Percentiles rank a stretch among this genome's conserved stretches.
phyloP scores from a whole-genome alignment of 75 land plant species.

The Cupressus sempervirens region DNA sequence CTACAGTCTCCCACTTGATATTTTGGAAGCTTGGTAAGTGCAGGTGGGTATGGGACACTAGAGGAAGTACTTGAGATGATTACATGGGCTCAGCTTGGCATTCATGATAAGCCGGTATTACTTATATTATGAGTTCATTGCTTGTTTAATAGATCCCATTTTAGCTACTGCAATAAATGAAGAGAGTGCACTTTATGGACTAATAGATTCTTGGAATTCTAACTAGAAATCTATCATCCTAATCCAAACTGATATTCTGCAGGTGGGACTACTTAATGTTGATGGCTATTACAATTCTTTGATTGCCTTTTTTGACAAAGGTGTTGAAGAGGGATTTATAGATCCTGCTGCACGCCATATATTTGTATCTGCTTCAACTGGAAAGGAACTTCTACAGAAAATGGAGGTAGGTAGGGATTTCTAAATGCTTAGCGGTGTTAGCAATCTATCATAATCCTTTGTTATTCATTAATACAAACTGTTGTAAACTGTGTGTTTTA shows the following conservation, averaged over 20 bases:
- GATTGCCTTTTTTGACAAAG: conserved; percentile 76
- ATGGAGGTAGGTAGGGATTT: conserved; percentile 85
- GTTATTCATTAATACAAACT: too few species aligned
- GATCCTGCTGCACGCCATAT: conserved; percentile 63
- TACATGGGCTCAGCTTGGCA: conserved; percentile 47
- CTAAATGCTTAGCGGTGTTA: neutral
- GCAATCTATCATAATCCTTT: neutral
- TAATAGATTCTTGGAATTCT: neutral
- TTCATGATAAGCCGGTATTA: conserved; percentile 43
- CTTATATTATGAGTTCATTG: neutral
- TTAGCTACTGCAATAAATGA: neutral
- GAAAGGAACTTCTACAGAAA: conserved; percentile 57
- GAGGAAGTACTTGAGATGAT: conserved; percentile 48
- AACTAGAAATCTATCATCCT: neutral
- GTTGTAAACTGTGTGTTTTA: too few species aligned
- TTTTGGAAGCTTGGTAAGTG: neutral
- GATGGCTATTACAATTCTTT: conserved; percentile 84
- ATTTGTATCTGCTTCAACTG: conserved; percentile 72
- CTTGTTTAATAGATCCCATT: neutral
- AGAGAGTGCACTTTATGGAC: neutral
- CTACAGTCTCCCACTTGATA: neutral
- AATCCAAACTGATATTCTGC: conserved; percentile 1
- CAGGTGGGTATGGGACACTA: conserved; percentile 47
- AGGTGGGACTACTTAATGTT: conserved; percentile 85
- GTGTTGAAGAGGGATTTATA: conserved; percentile 83